phyloP scores from a whole-genome alignment of 140 eudicot species.

The Cichorium intybus region DNA sequence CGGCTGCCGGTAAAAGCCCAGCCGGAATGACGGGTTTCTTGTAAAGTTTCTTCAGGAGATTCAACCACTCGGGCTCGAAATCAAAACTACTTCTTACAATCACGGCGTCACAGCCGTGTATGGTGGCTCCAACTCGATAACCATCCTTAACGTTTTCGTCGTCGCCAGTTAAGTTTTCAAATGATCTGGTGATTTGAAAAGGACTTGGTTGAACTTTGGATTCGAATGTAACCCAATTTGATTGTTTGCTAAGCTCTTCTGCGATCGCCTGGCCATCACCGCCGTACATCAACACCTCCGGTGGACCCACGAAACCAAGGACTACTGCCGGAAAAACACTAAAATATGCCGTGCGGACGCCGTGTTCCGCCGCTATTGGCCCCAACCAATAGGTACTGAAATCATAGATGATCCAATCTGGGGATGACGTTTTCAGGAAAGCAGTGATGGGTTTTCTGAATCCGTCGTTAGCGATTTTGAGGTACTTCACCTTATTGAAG shows the following conservation, averaged over 20 bases:
- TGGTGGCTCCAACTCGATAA: slow-evolving; percentile 18
- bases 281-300: slow-evolving; percentile 11
- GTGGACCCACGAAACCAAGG: slow-evolving; percentile 17
- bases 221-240: slow-evolving; percentile 43
- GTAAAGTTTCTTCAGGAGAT: slow-evolving; percentile 22
- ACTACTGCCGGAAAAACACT: slow-evolving; percentile 12
- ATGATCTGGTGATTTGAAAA: slow-evolving; percentile 12
- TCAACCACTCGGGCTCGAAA: slow-evolving; percentile 41
- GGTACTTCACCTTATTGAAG: slow-evolving; percentile 18
- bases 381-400: slow-evolving; percentile 27
- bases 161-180: neutral
- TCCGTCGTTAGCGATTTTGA: slow-evolving; percentile 36
- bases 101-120: slow-evolving; percentile 28
- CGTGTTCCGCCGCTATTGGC: slow-evolving; percentile 14
- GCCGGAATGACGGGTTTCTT: slow-evolving; percentile 25
- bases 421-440: slow-evolving; percentile 25
- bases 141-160: slow-evolving; percentile 11
- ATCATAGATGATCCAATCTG: slow-evolving; percentile 33
- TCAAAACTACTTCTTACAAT: slow-evolving; percentile 26
- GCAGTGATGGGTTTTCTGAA: slow-evolving; percentile 16
- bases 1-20: slow-evolving; percentile 17
- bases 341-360: slow-evolving; percentile 26
- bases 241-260: slow-evolving; percentile 2
- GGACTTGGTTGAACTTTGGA: slow-evolving; percentile 6
- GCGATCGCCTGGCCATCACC: neutral